Evolutionary conservation across 2,329 filamentous ascomycete species (phyloP).

Genomic region (Didymosphaeria variabile): DNA sequence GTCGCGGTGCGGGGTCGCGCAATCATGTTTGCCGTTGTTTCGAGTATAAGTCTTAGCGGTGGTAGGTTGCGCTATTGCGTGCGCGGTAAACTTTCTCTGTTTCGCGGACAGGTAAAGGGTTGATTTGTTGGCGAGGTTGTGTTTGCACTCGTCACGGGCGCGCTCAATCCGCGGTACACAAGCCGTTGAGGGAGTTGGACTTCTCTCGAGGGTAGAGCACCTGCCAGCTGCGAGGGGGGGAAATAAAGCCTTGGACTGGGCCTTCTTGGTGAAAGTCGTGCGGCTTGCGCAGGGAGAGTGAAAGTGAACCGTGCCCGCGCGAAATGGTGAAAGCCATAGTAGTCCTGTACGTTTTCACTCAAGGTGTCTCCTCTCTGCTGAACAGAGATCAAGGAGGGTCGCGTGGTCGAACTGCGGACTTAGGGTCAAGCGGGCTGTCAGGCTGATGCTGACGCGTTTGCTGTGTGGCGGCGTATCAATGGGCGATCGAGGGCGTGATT

Average conservation of each 20-base stretch:
- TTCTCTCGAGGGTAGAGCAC: background rate
- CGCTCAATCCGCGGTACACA: background rate
- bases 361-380: background rate
- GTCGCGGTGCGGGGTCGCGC: background rate
- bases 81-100: background rate
- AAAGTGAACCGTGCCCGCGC: constrained; percentile 9
- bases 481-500: background rate
- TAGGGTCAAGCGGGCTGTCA: constrained; percentile 4
- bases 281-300: constrained; percentile 6
- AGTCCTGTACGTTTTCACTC: constrained; percentile 4
- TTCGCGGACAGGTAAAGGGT: background rate
- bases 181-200: background rate
- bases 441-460: constrained; percentile 1
- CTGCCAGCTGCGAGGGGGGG: background rate
- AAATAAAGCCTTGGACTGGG: background rate
- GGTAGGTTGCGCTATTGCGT: background rate
- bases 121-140: background rate
- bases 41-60: background rate
- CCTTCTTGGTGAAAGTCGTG: background rate
- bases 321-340: constrained; percentile 10
- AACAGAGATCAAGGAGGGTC: background rate
- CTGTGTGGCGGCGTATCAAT: constrained; percentile 3
- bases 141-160: background rate
- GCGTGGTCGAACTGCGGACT: constrained; percentile 7
- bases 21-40: constrained; percentile 5